These are phyloP conservation scores for Fusarium algeriense DNA, from an alignment of 2,329 filamentous ascomycete species.

Conservation along the genomic window DNA sequence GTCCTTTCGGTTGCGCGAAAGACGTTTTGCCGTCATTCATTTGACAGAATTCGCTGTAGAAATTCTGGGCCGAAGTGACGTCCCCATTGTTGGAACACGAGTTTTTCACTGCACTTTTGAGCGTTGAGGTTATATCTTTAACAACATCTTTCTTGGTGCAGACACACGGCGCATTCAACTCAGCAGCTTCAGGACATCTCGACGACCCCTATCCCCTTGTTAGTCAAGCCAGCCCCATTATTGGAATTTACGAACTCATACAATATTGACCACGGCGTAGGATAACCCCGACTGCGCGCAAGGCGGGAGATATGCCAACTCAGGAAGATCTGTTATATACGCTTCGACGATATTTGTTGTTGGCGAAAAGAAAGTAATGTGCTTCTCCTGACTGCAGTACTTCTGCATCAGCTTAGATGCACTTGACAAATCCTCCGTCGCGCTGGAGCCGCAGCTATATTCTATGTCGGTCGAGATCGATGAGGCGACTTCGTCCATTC, in stretches of 20 bases:
- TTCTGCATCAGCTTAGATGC: slow-evolving; percentile 59
- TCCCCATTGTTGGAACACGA: slow-evolving; percentile 61
- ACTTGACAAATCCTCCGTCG: slow-evolving; percentile 62
- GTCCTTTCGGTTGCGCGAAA: slow-evolving; percentile 60
- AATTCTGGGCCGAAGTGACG: slow-evolving; percentile 61
- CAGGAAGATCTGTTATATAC: slow-evolving; percentile 64
- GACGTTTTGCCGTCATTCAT: slow-evolving; percentile 62
- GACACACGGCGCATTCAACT: slow-evolving; percentile 62
- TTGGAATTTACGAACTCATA: slow-evolving; percentile 23
- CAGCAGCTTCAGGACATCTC: slow-evolving; percentile 55
- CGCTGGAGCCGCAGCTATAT: slow-evolving; percentile 59
- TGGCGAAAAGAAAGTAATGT: slow-evolving; percentile 58
- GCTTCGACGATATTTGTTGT: slow-evolving; percentile 56
- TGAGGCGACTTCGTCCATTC: slow-evolving; percentile 54
- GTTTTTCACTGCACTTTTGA: slow-evolving; percentile 58
- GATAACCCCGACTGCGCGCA: slow-evolving; percentile 53
- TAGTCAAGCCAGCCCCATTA: neutral
- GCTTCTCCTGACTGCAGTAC: slow-evolving; percentile 61
- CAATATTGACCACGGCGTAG: slow-evolving; percentile 49
- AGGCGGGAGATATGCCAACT: slow-evolving; percentile 53
- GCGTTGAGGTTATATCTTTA: slow-evolving; percentile 55
- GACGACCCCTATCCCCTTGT: slow-evolving; percentile 25
- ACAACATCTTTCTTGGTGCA: slow-evolving; percentile 65
- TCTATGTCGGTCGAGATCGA: slow-evolving; percentile 56
- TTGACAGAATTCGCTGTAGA: slow-evolving; percentile 66